Percentiles rank a stretch among this genome's conserved stretches.
Evolutionary conservation across 305 asterid species (phyloP).

Genomic region (Rubia peregrina): DNA sequence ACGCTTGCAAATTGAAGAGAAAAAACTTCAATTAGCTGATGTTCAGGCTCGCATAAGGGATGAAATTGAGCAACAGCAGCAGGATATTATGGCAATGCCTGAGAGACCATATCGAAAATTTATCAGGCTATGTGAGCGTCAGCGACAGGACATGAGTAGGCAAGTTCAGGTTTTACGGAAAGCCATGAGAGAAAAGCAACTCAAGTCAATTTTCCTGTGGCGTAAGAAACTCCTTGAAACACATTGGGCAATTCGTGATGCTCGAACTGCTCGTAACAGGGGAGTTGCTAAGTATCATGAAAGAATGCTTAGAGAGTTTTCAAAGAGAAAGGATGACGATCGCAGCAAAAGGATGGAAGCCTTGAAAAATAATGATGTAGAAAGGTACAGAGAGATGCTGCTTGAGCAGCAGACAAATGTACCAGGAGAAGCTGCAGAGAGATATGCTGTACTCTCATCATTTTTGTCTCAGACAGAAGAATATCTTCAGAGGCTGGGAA

Average conservation of each 20-base stretch:
- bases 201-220: constrained; percentile 92
- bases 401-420: constrained; percentile 85
- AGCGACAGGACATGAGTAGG: constrained; percentile 88
- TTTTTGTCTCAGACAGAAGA: constrained; percentile 94
- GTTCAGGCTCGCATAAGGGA: constrained; percentile 83
- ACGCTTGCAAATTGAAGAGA: constrained; percentile 88
- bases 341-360: constrained; percentile 98
- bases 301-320: constrained; percentile 92
- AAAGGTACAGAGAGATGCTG: constrained; percentile 96
- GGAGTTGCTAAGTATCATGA: constrained; percentile 99
- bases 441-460: constrained; percentile 93
- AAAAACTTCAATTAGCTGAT: constrained; percentile 87
- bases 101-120: constrained; percentile 95
- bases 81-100: constrained; percentile 98
- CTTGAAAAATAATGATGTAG: constrained; percentile 93
- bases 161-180: constrained; percentile 82
- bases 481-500: constrained; percentile 82
- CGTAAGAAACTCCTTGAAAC: constrained; percentile 99
- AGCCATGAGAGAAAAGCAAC: constrained; percentile 84
- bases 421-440: constrained; percentile 93
- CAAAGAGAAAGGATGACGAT: constrained; percentile 87
- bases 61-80: constrained; percentile 92
- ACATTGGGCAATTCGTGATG: constrained; percentile 98
- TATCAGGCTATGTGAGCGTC: constrained; percentile 93
- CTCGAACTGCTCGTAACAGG: constrained; percentile 92